These are phyloP conservation scores for Calocera cornea DNA, from an alignment of 768 basidiomycete species.

Conservation along the genomic window DNA sequence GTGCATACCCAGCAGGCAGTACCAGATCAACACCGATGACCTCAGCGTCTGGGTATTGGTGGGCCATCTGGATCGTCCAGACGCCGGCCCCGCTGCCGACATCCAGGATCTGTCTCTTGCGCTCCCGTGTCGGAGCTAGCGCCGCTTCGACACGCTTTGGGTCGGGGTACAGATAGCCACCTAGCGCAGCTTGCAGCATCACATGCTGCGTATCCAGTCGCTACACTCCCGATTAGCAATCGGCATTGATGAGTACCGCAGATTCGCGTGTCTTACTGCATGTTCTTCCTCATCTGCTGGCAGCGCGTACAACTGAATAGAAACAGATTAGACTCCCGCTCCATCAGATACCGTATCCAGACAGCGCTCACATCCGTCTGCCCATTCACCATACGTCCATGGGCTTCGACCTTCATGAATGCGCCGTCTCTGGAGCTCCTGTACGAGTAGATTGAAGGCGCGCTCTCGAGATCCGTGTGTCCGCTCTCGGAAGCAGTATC, in stretches of 20 bases:
- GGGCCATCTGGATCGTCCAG: constrained; percentile 13
- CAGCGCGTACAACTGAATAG: background rate
- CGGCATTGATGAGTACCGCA: too few species aligned
- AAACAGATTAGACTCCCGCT: background rate
- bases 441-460: constrained; percentile 5
- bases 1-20: background rate
- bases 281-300: constrained; percentile 1
- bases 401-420: constrained; percentile 3
- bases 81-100: constrained; percentile 11
- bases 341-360: background rate
- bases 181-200: background rate
- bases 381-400: background rate
- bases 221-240: background rate
- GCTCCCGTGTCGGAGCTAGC: constrained; percentile 5
- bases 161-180: constrained; percentile 7
- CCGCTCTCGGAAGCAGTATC: constrained; percentile 5
- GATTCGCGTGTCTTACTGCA: background rate
- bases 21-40: constrained; percentile 13
- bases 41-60: constrained; percentile 12
- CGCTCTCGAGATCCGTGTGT: constrained; percentile 1
- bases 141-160: constrained; percentile 7
- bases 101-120: constrained; percentile 9
- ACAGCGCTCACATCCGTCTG: background rate
- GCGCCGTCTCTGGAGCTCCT: constrained; percentile 1
- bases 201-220: constrained; percentile 1